Base-by-base conservation (phyloP, 2,329 filamentous ascomycete species). In the Purpureocillium lavendulum region DNA sequence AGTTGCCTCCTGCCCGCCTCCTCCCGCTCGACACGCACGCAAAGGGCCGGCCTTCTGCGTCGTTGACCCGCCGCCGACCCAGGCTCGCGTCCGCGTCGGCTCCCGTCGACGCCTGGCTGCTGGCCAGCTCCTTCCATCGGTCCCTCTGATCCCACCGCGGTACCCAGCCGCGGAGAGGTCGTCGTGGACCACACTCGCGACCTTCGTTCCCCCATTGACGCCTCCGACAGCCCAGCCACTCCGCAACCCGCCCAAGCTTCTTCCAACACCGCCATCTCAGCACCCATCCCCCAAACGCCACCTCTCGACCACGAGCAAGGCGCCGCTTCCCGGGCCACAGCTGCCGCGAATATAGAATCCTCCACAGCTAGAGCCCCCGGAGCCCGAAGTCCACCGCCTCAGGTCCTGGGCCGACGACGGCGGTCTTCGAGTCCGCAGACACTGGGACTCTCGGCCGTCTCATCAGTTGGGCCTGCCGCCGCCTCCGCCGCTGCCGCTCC, bases 181-280 rank as follows among this genome's bases (percentile, higher is more conserved):
- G 62, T 61, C 52, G 61, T 66, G 63, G 63, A 66, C 53, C 53
- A 50, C 54, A 51, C 56, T 50, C 57, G 53, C 49, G 49, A 52
- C 50, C 45, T 59, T 48, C 54, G 49, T 50, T 57, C 54, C 50
- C 52, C 55, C 55, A 49, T 53, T 41, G 46, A 53, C 51, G 49
- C 72, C 69, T 66, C 82, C 77, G 81, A 80, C 79, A 64, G 73
- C 70, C 74, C 76, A 71, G 62, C 72, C 66, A 70, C 66, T 59
- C 70, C 75, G 70, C 72, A 65, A 50, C 61, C 65, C 62, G 61
- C 68, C 53, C 59, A 65, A 56, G 60, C 62, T 61, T 56, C 72
- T 62, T 57, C 68, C 55, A 67, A 60, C 66, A 64, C 64, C 52
- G 59, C 58, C 49, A 46, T 61, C 60, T 67, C 69, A 57, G 62